Evolutionary conservation across 2,329 filamentous ascomycete genomes (phyloP).

Genomic region (Cercospora sp.): DNA sequence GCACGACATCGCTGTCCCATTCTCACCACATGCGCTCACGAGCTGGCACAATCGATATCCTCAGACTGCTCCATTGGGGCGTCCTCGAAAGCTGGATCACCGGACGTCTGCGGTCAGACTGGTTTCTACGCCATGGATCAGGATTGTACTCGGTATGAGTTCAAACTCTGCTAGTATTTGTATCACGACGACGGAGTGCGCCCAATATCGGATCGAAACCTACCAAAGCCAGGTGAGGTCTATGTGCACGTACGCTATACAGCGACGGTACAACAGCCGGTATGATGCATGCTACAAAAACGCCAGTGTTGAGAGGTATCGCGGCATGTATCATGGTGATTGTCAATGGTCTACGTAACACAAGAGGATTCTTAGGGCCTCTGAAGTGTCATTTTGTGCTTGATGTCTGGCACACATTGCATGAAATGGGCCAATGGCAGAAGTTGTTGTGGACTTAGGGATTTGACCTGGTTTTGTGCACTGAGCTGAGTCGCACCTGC

Average conservation of each 20-base stretch:
- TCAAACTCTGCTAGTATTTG: slow-evolving; percentile 50
- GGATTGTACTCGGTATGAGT: slow-evolving; percentile 60
- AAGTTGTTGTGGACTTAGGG: neutral
- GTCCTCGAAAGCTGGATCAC: slow-evolving; percentile 75
- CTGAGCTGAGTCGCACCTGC: neutral
- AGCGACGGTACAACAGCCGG: neutral
- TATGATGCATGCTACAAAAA: slow-evolving; percentile 43
- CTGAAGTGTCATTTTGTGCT: slow-evolving; percentile 11
- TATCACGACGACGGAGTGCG: slow-evolving; percentile 49
- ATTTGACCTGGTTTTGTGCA: neutral
- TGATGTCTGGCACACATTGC: neutral
- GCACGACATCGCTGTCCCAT: slow-evolving; percentile 69
- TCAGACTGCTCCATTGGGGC: slow-evolving; percentile 51
- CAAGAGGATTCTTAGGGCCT: slow-evolving; percentile 4
- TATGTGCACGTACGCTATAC: neutral
- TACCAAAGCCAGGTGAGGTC: slow-evolving; percentile 31
- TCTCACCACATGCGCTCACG: slow-evolving; percentile 55
- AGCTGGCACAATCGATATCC: slow-evolving; percentile 67
- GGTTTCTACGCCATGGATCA: slow-evolving; percentile 49
- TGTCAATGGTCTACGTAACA: slow-evolving; percentile 31
- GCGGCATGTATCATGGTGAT: slow-evolving; percentile 50
- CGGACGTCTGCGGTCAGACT: slow-evolving; percentile 66
- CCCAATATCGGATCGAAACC: slow-evolving; percentile 49
- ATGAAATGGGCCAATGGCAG: neutral
- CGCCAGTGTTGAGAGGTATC: slow-evolving; percentile 49